phyloP scores from a whole-genome alignment of 495 filamentous ascomycete genomes.

The Hyaloscypha variabilis region DNA sequence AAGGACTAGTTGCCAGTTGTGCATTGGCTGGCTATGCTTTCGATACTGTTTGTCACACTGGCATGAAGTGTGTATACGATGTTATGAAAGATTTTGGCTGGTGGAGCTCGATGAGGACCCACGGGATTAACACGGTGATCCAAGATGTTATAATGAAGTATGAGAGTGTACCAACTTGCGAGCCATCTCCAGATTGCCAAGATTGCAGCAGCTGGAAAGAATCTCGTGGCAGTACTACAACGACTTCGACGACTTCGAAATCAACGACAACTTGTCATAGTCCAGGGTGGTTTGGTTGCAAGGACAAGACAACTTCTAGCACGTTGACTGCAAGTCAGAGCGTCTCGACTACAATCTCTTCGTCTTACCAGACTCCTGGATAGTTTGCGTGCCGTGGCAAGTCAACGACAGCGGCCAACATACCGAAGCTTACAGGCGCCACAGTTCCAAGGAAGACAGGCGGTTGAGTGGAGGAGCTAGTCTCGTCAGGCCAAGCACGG shows the following conservation, averaged over 20 bases:
- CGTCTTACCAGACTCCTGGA: conserved; percentile 8
- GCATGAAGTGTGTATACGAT: conserved; percentile 83
- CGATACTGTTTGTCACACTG: conserved; percentile 86
- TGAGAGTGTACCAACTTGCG: conserved; percentile 73
- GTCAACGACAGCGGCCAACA: conserved; percentile 34
- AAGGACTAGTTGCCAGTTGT: conserved; percentile 79
- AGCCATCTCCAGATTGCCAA: conserved; percentile 67
- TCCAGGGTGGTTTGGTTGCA: not conserved
- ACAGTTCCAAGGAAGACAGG: no score
- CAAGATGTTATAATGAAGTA: conserved; percentile 80
- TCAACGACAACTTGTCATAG: not conserved
- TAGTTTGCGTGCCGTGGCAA: conserved; percentile 60
- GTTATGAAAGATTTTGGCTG: conserved; percentile 86
- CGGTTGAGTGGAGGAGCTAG: no score
- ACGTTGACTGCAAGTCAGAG: not conserved
- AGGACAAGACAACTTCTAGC: not conserved
- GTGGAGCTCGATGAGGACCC: conserved; percentile 80
- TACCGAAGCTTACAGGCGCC: no score
- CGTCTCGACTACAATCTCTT: not conserved
- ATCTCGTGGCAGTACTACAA: conserved; percentile 84
- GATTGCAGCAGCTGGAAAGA: conserved; percentile 93
- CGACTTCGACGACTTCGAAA: conserved; percentile 61
- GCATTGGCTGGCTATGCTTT: conserved; percentile 90
- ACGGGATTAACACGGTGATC: conserved; percentile 82
- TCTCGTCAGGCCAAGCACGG: no score